Conservation (phyloP, 805 yeast species). For the Komagataella kurtzmanii region DNA sequence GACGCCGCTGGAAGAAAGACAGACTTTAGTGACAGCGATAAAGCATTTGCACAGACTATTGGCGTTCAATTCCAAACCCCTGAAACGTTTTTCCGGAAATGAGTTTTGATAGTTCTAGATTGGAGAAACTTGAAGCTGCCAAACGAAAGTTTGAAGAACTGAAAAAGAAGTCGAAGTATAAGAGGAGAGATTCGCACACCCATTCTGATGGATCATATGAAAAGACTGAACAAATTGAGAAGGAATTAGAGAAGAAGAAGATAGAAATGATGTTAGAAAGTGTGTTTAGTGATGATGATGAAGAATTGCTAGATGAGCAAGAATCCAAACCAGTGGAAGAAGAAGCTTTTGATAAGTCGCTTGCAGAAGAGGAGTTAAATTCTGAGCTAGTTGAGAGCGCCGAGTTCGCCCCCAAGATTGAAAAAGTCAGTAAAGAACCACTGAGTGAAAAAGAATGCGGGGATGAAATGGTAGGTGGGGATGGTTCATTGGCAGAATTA, state of each 20-base stretch:
- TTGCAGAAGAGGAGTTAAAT: constrained; percentile 13
- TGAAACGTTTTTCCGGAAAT: constrained; percentile 25
- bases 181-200: background rate
- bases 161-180: background rate
- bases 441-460: background rate
- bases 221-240: background rate
- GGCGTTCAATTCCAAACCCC: constrained; percentile 53
- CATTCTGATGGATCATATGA: background rate
- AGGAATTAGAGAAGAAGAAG: background rate
- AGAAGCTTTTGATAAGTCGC: background rate
- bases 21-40: constrained; percentile 78
- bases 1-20: constrained; percentile 84
- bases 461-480: background rate
- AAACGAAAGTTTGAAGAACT: background rate
- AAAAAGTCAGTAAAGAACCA: constrained; percentile 1
- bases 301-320: background rate
- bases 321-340: background rate
- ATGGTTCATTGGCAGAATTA: background rate
- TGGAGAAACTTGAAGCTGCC: background rate
- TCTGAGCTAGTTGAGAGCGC: constrained; percentile 13
- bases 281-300: background rate
- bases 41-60: constrained; percentile 45
- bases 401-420: constrained; percentile 8
- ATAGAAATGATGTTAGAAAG: background rate
- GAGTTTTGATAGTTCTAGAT: background rate